Evolutionary conservation across 768 basidiomycete species (phyloP).

Genomic region (Neoboletus subvelutipes): DNA sequence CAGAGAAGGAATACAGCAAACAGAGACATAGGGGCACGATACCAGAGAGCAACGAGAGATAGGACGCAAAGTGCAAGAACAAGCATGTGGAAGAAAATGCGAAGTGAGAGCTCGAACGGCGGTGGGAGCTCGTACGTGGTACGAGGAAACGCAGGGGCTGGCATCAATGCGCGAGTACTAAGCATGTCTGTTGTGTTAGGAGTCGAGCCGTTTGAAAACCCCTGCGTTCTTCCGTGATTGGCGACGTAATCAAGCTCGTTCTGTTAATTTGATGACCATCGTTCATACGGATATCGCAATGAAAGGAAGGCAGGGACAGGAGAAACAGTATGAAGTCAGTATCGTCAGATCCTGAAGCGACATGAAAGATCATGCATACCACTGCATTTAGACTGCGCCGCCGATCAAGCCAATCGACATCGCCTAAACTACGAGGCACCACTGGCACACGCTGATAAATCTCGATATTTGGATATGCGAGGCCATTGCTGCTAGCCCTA

Average conservation of each 20-base stretch:
- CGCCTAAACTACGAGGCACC: slow-evolving; percentile 56
- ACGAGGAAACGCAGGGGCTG: slow-evolving; percentile 25
- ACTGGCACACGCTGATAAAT: slow-evolving; percentile 44
- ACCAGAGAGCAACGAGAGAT: slow-evolving; percentile 59
- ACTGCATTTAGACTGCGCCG: slow-evolving; percentile 69
- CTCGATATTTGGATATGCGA: slow-evolving; percentile 43
- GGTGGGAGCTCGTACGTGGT: slow-evolving; percentile 34
- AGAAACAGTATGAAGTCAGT: slow-evolving; percentile 21
- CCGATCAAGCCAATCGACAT: slow-evolving; percentile 77
- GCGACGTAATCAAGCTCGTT: slow-evolving; percentile 72
- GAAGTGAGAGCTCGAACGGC: slow-evolving; percentile 41
- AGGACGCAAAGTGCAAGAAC: slow-evolving; percentile 59
- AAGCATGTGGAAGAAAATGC: slow-evolving; percentile 53
- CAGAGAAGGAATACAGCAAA: slow-evolving; percentile 69
- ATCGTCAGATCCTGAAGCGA: slow-evolving; percentile 14
- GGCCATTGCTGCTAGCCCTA: slow-evolving; percentile 48
- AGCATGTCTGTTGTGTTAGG: slow-evolving; percentile 52
- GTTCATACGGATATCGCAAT: slow-evolving; percentile 3
- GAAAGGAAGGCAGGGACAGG: slow-evolving; percentile 1
- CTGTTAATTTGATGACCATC: slow-evolving; percentile 37
- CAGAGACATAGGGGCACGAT: slow-evolving; percentile 47
- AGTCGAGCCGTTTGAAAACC: slow-evolving; percentile 39
- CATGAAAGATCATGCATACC: slow-evolving; percentile 44
- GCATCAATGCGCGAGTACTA: slow-evolving; percentile 41
- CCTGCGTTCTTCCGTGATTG: slow-evolving; percentile 50